Percentiles rank a stretch among this genome's conserved stretches.
Conservation (phyloP, 371 early-diverging fungal genomes). For the Mortierella sp. region DNA sequence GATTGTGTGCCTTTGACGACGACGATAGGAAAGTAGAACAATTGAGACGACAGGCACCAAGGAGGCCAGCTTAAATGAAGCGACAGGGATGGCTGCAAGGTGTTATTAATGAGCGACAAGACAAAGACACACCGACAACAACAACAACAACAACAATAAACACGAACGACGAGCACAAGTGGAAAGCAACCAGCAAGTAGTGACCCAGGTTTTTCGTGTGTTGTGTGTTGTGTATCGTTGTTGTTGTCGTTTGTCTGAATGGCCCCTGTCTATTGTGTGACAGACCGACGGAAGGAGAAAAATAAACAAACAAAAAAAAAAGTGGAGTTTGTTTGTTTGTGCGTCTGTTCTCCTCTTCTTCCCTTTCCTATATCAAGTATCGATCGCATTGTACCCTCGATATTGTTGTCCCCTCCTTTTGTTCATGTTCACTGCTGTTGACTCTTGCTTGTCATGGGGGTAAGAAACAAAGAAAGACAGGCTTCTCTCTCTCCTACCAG, state of each 20-base stretch:
- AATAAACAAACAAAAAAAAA: not conserved
- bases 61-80: too few relatives aligned
- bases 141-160: not conserved
- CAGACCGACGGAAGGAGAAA: not conserved
- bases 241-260: not conserved
- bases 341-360: too few relatives aligned
- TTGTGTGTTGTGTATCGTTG: not conserved
- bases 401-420: not conserved
- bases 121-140: not conserved
- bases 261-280: conserved; percentile 5
- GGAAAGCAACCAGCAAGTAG: not conserved
- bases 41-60: not conserved
- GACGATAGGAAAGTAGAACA: not conserved
- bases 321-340: not conserved
- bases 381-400: not conserved
- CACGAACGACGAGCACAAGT: not conserved
- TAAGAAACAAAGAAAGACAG: too few relatives aligned
- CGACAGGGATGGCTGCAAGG: not conserved
- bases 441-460: not conserved
- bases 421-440: not conserved
- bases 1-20: not conserved
- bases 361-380: not conserved
- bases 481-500: too few relatives aligned
- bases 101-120: not conserved
- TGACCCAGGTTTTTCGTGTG: conserved; percentile 4